Evolutionary conservation across 2,329 filamentous ascomycete species (phyloP).

Genomic region (Colletotrichum liaoningense): DNA sequence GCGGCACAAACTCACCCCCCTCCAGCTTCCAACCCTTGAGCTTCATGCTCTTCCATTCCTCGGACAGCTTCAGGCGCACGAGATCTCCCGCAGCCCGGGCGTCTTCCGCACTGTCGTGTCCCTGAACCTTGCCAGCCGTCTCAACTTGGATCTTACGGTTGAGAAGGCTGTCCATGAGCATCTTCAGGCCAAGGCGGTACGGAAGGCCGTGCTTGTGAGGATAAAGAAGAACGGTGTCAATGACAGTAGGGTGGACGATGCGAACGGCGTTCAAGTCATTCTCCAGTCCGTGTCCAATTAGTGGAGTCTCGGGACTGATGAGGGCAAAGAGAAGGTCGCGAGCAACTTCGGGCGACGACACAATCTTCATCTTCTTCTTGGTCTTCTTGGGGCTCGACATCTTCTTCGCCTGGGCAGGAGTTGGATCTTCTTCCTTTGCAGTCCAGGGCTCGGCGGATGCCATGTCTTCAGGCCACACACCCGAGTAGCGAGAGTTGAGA

Average conservation of each 20-base stretch:
- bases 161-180: constrained; percentile 76
- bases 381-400: constrained; percentile 37
- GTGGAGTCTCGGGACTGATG: constrained; percentile 79
- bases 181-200: constrained; percentile 80
- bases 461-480: constrained; percentile 83
- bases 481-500: constrained; percentile 92
- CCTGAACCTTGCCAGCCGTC: constrained; percentile 59
- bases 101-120: constrained; percentile 95
- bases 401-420: constrained; percentile 36
- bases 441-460: constrained; percentile 72
- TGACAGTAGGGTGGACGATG: constrained; percentile 84
- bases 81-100: constrained; percentile 90
- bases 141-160: constrained; percentile 83
- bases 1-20: constrained; percentile 58
- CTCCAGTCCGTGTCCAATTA: constrained; percentile 94
- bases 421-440: constrained; percentile 40
- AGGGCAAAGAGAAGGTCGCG: constrained; percentile 81
- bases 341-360: constrained; percentile 79
- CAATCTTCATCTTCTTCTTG: constrained; percentile 72
- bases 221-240: constrained; percentile 88
- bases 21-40: constrained; percentile 74
- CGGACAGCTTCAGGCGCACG: constrained; percentile 76
- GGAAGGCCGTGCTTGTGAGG: constrained; percentile 84
- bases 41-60: constrained; percentile 77
- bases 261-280: constrained; percentile 92